phyloP scores from a whole-genome alignment of 208 protist species.

The Giardia muris region DNA sequence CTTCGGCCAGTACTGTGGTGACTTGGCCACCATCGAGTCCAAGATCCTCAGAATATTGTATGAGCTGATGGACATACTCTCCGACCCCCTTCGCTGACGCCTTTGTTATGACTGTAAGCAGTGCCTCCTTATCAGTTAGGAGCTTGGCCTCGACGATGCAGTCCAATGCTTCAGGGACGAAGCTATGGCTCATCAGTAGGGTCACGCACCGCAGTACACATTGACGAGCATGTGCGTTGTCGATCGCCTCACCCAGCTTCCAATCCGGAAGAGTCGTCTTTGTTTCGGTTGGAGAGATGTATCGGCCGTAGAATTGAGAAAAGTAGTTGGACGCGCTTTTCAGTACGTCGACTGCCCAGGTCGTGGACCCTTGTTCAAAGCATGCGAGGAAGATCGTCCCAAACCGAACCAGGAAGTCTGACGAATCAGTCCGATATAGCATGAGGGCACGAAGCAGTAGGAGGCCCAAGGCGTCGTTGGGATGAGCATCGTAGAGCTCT shows the following conservation, averaged over 20 bases:
- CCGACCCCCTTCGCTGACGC: background rate
- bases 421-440: background rate
- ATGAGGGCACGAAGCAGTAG: background rate
- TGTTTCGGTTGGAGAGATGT: background rate
- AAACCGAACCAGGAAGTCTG: background rate
- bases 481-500: background rate
- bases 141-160: background rate
- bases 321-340: background rate
- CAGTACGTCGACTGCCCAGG: background rate
- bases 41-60: background rate
- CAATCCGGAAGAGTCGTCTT: background rate
- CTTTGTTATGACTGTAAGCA: background rate
- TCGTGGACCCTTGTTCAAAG: background rate
- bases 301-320: background rate
- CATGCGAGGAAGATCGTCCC: background rate
- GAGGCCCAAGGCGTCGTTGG: background rate
- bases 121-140: background rate
- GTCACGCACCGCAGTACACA: background rate
- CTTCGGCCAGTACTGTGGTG: background rate
- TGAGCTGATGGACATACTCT: background rate
- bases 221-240: background rate
- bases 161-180: background rate
- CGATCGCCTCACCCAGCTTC: background rate
- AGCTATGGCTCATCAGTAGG: background rate
- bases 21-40: background rate